Evolutionary conservation across 2,329 filamentous ascomycete genomes (phyloP).

Genomic region (Emergomyces orientalis): DNA sequence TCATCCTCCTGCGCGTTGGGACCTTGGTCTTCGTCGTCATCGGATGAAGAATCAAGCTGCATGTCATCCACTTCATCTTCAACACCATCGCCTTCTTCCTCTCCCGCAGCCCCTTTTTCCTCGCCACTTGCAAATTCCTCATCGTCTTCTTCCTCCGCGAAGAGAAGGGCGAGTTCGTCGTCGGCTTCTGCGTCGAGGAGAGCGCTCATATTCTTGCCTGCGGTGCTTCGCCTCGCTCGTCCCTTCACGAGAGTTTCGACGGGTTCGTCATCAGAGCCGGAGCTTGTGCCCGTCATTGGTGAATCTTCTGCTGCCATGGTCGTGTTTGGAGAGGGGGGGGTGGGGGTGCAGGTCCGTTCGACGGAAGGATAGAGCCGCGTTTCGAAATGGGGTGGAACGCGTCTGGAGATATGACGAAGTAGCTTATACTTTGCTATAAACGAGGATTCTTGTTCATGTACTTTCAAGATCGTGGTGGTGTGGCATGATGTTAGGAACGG

Average conservation of each 20-base stretch:
- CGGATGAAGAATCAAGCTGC: slow-evolving; percentile 75
- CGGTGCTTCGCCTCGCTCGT: slow-evolving; percentile 67
- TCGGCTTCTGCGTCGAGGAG: slow-evolving; percentile 67
- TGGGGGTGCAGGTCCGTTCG: not conserved
- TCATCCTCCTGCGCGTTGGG: slow-evolving; percentile 51
- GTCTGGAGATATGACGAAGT: not conserved
- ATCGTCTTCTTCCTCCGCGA: slow-evolving; percentile 62
- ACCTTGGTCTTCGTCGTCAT: slow-evolving; percentile 68
- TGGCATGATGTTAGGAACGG: not conserved
- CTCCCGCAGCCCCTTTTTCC: slow-evolving; percentile 52
- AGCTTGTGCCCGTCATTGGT: not conserved
- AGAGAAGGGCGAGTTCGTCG: slow-evolving; percentile 60
- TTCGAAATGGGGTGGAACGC: not conserved
- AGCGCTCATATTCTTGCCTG: slow-evolving; percentile 72
- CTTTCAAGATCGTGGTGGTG: not conserved
- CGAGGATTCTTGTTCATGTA: not conserved
- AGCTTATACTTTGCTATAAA: not conserved
- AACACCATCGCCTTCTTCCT: slow-evolving; percentile 35
- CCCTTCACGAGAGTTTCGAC: slow-evolving; percentile 56
- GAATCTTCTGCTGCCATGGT: not conserved
- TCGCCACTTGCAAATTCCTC: slow-evolving; percentile 33
- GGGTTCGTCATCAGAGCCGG: not conserved
- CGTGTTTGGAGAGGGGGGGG: not conserved
- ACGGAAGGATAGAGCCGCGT: not conserved
- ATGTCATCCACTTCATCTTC: slow-evolving; percentile 60